Percentiles rank a stretch among this genome's conserved stretches.
These are phyloP conservation scores for Botryotinia calthae DNA, from an alignment of 2,329 filamentous ascomycete species.

Conservation along the genomic window DNA sequence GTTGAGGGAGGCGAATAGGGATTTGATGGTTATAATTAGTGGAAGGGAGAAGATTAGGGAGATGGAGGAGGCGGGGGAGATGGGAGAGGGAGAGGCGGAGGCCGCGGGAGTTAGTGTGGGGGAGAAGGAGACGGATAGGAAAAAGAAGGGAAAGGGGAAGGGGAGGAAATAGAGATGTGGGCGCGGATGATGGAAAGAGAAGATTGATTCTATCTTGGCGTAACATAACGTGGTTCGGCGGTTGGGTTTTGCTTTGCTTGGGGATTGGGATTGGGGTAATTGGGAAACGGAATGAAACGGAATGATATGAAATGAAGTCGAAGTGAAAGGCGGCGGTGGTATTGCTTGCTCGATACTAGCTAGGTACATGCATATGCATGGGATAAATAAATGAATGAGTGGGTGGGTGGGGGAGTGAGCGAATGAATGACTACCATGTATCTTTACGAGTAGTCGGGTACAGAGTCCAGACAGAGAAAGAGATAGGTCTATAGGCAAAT, in stretches of 20 bases:
- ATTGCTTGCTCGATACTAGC: not conserved
- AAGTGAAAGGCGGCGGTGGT: not conserved
- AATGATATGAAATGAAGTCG: not conserved
- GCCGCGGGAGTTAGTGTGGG: slow-evolving; percentile 62
- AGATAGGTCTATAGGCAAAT: not conserved
- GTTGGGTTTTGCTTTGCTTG: not conserved
- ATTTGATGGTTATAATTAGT: slow-evolving; percentile 83
- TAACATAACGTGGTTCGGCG: not conserved
- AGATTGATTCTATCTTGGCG: not conserved
- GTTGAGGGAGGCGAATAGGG: slow-evolving; percentile 81
- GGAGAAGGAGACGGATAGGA: slow-evolving; percentile 30
- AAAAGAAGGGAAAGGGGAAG: slow-evolving; percentile 32
- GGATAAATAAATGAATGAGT: not conserved
- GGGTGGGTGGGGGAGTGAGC: no score
- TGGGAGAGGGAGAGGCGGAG: slow-evolving; percentile 68
- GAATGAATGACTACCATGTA: not conserved
- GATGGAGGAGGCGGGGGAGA: slow-evolving; percentile 58
- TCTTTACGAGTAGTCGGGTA: not conserved
- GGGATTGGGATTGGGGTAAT: not conserved
- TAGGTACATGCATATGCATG: no score
- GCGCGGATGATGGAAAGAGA: not conserved
- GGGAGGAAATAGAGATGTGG: slow-evolving; percentile 26
- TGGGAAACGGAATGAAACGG: not conserved
- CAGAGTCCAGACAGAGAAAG: not conserved
- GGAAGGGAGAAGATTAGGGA: slow-evolving; percentile 75